phyloP scores from a whole-genome alignment of 306 rosid species.

The Cercis canadensis region DNA sequence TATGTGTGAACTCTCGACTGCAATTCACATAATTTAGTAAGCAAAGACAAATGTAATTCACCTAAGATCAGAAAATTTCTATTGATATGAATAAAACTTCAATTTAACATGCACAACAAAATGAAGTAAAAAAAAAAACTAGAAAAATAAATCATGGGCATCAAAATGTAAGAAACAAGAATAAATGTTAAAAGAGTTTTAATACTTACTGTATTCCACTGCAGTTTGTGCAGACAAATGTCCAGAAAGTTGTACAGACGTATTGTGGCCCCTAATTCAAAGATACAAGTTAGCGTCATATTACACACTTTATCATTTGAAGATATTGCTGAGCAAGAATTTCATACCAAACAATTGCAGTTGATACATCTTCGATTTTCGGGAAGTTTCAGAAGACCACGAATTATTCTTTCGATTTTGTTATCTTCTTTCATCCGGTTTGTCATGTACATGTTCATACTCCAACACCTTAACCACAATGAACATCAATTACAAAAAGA shows the following conservation, averaged over 20 bases:
- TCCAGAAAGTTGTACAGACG: slow-evolving; percentile 84
- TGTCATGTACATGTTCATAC: slow-evolving; percentile 62
- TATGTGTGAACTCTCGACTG: slow-evolving; percentile 93
- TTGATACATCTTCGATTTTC: slow-evolving; percentile 87
- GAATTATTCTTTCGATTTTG: slow-evolving; percentile 62
- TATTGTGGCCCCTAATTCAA: slow-evolving; percentile 89
- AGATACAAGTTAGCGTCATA: slow-evolving; percentile 8
- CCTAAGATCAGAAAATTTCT: neutral
- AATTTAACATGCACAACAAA: neutral
- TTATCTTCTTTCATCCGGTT: slow-evolving; percentile 70
- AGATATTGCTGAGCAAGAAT: neutral
- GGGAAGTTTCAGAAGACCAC: slow-evolving; percentile 73
- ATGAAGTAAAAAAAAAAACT: slow-evolving; percentile 3
- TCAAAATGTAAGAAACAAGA: slow-evolving; percentile 9
- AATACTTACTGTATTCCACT: slow-evolving; percentile 91
- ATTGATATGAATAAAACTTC: neutral
- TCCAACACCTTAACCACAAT: slow-evolving; percentile 29
- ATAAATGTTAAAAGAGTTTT: neutral
- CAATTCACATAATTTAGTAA: slow-evolving; percentile 32
- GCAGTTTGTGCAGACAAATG: slow-evolving; percentile 89
- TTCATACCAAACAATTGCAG: slow-evolving; percentile 81
- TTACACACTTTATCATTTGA: neutral
- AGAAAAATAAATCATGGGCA: neutral
- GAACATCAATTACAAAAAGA: neutral
- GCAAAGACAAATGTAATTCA: neutral